phyloP scores from a whole-genome alignment of 495 filamentous ascomycete species.

The Letharia columbiana region DNA sequence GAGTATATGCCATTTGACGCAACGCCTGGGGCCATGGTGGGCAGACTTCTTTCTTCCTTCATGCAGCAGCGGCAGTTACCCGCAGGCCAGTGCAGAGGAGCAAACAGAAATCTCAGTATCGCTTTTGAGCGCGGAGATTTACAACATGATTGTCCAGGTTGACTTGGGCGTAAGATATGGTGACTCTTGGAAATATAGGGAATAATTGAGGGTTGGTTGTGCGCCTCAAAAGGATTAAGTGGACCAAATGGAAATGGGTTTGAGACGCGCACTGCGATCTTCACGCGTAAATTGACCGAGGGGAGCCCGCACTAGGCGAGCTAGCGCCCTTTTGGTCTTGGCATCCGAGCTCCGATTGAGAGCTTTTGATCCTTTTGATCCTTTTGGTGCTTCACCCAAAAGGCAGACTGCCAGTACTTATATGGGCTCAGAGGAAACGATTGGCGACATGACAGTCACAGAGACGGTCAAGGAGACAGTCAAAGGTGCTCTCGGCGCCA shows the following conservation, averaged over 20 bases:
- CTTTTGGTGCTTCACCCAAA: too few species aligned
- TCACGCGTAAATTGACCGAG: constrained; percentile 18
- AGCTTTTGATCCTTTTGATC: neutral
- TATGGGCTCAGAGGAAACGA: neutral
- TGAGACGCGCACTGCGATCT: constrained; percentile 11
- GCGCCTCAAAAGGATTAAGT: neutral
- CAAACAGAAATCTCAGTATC: neutral
- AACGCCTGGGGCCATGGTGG: constrained; percentile 36
- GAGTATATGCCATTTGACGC: constrained; percentile 56
- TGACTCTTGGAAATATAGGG: neutral
- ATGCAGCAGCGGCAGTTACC: constrained; percentile 7
- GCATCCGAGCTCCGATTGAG: neutral
- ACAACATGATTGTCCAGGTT: neutral
- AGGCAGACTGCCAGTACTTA: neutral
- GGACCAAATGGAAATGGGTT: neutral
- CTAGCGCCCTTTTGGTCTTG: neutral
- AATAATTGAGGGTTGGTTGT: neutral
- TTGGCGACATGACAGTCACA: constrained; percentile 21
- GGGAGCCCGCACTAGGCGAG: neutral
- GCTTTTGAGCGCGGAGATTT: neutral
- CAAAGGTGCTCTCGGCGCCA: constrained; percentile 46
- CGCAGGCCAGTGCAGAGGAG: neutral
- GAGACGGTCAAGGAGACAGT: constrained; percentile 34
- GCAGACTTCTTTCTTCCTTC: constrained; percentile 11
- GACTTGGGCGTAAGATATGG: neutral